Evolutionary conservation across 78 protist species (phyloP), one percentile per base, ranked within the genome.

Genomic region (Dictyostelium intermedium): DNA sequence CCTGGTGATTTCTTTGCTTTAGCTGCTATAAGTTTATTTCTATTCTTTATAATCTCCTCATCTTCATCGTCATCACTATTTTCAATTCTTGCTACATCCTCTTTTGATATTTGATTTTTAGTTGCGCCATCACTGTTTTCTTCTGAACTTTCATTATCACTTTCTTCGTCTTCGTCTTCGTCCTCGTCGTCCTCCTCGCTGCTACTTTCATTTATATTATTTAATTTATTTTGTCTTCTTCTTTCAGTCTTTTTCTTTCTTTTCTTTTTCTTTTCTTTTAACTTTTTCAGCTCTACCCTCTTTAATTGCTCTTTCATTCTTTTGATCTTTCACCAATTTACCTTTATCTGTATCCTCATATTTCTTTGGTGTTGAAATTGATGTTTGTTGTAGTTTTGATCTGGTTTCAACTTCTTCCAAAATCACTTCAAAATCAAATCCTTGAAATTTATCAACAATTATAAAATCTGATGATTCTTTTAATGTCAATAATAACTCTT

Each of bases 301-400:
- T 45, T 91, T 91, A 20, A 56, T 37, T 32, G 84, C 91, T 25
- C 77, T 66, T 45, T 91, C 92, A 23, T 32, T 76, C 74, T 83
- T 66, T 50, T 27, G 30, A 37, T 91, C 92, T 10, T 27, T 30
- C 3, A 70, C 16, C 5, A 70, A 20, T 80, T 78, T 83, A 53
- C 91, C 95, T 25, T 93, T 93, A 4, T 60, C 87, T 25, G 92
- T 93, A n/a, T 84, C 82, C 61, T 79, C 92, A 74, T 37, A 84
- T 18, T 27, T 37, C 74, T 66, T 76, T 41, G 92, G 92, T 23
- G 85, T 23, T 35, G 85, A 37, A 9, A 27, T 56, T 13, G 76
- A 37, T 0, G 80, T 43, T 61, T 84, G 92, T 34, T 77, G 50
- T 34, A 47, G 72, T 41, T 39, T 77, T 79, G 91, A 83, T 43